Evolutionary conservation across 805 yeast genomes (phyloP), one percentile per base, ranked within the genome.

Genomic region (Nakazawaea ernobii): DNA sequence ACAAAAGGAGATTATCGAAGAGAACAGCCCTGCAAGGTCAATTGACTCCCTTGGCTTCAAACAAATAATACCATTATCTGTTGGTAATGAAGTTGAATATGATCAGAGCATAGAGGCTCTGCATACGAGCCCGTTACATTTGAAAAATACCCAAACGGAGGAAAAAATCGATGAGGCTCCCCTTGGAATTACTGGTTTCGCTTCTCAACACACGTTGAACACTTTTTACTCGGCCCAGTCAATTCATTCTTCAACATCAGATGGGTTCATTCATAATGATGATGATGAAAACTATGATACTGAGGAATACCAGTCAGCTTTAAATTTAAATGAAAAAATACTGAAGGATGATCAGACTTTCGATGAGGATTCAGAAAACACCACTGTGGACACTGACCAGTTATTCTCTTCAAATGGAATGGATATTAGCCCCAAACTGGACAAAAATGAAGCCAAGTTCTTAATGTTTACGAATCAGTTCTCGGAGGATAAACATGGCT

Each of bases 21-120:
- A 51, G 28, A 24, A 32, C 11, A 50, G 53, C 36, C 55, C 55
- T 4, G 55, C 55, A 13, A 30, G 27, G 2, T 52, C 55, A 9
- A 45, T 52, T 6, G 55, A 52, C 39, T 45, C 49, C 8, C 35
- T 52, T 13, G 55, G 55, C 3, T 48, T 52, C 27, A 26, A 42
- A 32, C 38, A 47, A 36, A 42, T 52, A 20, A 38, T 35, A 17
- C 55, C 53, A 3, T 33, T 52, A 30, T 32, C 37, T 8, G 46
- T 52, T 9, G 17, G 26, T 10, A 40, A 28, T 8, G 39, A 30
- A 10, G 6, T 20, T 15, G 32, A 32, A 6, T 28, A 13, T n/a
- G 13, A 39, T 15, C 17, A 36, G n/a, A 26, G 46, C 13, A 20
- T 20, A 13, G 40, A 33, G 10, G n/a, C 11, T 37, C 33, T 27